Evolutionary conservation across 805 yeast species (phyloP).

Genomic region (Nakazawaea ernobii): DNA sequence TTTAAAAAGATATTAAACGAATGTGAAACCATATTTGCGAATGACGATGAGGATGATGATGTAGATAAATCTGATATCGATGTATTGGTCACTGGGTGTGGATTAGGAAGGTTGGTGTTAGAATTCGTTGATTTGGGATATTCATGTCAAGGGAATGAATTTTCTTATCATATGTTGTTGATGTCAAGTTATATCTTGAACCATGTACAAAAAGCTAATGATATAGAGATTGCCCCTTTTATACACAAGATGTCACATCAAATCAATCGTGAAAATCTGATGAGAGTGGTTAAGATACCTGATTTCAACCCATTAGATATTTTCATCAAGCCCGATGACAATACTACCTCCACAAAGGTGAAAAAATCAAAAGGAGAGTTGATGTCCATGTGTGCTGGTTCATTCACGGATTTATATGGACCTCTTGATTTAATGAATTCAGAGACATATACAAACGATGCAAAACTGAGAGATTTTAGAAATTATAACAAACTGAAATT

Average conservation of each 20-base stretch:
- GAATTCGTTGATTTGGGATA: constrained; percentile 53
- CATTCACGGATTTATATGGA: constrained; percentile 64
- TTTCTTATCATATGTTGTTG: constrained; percentile 58
- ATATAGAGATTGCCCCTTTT: constrained; percentile 44
- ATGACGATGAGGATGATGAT: constrained; percentile 27
- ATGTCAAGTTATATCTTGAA: constrained; percentile 51
- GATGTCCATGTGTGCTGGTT: constrained; percentile 72
- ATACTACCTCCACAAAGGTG: constrained; percentile 23
- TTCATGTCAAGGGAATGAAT: constrained; percentile 62
- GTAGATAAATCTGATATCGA: constrained; percentile 30
- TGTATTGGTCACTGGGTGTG: constrained; percentile 59
- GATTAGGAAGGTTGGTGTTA: constrained; percentile 52
- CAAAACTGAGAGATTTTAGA: constrained; percentile 36
- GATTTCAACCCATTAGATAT: constrained; percentile 41
- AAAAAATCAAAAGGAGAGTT: constrained; percentile 30
- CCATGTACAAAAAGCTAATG: constrained; percentile 32
- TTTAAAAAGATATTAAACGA: constrained; percentile 33
- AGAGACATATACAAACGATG: constrained; percentile 31
- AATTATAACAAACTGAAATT: constrained; percentile 29
- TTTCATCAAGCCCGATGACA: constrained; percentile 23
- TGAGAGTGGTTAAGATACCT: constrained; percentile 47
- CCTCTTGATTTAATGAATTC: constrained; percentile 32
- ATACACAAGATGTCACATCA: constrained; percentile 47
- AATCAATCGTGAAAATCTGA: constrained; percentile 37
- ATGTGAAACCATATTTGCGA: constrained; percentile 32